phyloP scores from a whole-genome alignment of 73 alveolate genomes.

The Paramecium primaurelia region DNA sequence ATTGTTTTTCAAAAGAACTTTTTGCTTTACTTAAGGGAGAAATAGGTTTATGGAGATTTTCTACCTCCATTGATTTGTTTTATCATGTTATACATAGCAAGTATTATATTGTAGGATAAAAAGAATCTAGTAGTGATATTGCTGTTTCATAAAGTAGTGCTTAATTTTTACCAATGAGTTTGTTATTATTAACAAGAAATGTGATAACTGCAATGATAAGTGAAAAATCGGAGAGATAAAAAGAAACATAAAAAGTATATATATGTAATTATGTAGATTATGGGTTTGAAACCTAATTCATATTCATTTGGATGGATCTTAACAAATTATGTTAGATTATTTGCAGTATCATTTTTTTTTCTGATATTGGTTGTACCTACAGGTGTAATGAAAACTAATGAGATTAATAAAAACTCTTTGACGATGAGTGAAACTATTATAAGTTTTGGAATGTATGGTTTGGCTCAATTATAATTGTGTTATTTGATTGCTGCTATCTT shows the following conservation, averaged over 20 bases:
- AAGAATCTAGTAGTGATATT: background rate
- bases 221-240: constrained; percentile 55
- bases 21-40: background rate
- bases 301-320: constrained; percentile 28
- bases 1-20: background rate
- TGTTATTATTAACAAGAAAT: background rate
- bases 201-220: background rate
- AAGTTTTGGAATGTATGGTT: background rate
- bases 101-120: background rate
- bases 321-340: background rate
- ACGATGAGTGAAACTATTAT: background rate
- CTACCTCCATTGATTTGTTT: background rate
- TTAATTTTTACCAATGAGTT: background rate
- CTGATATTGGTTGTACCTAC: background rate
- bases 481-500: background rate
- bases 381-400: background rate
- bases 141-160: background rate
- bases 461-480: background rate
- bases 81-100: background rate
- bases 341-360: background rate
- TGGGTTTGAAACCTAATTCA: background rate
- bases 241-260: constrained; percentile 51
- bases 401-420: background rate
- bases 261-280: background rate
- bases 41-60: background rate